Base-by-base conservation (phyloP, 257 asterid genomes). In the Gynochthodes officinalis region DNA sequence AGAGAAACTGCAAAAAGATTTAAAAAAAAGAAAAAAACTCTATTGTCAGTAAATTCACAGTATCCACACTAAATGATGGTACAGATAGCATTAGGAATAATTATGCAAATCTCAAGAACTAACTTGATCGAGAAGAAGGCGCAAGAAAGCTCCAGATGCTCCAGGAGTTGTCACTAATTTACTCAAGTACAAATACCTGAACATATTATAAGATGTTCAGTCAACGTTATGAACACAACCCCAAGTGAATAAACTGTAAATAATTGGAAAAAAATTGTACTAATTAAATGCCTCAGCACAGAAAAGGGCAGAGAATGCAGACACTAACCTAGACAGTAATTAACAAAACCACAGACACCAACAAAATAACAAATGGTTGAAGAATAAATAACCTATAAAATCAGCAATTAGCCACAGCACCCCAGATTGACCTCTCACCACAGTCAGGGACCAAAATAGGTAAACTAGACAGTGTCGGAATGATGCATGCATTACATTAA, bases 101-200 rank as follows among this genome's bases (percentile, higher is more conserved):
- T 19, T 35, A n/a, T 25, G 69, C 33, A 54, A 37, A 39, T 49
- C 43, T 44, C 46, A 78, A 77, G 25, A 75, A 64, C 69, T 80
- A 59, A 89, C 98, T 97, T 90, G 97, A 78, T 90, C 97, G 48
- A 93, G 96, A 60, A 93, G 55, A 78, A 91, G 96, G 60, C 96
- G 86, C 53, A 81, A 39, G 68, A 85, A 30, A 82, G 94, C 92
- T 68, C 97, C 96, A 54, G 89, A 52, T 74, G 83, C 84, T 79
- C 97, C 96, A 15, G 95, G 80, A 59, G 76, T 40, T 28, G 90
- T 80, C 71, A 89, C 85, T 82, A 89, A 77, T 81, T 83, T 86
- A 88, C 97, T 93, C 81, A 93, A 75, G 77, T 82, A 86, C 74
- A 86, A 78, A 77, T 90, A 90, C 97, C 97, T 93, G 75, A 40